Base-by-base conservation (phyloP, 805 yeast species). In the Zygosaccharomyces siamensis region DNA sequence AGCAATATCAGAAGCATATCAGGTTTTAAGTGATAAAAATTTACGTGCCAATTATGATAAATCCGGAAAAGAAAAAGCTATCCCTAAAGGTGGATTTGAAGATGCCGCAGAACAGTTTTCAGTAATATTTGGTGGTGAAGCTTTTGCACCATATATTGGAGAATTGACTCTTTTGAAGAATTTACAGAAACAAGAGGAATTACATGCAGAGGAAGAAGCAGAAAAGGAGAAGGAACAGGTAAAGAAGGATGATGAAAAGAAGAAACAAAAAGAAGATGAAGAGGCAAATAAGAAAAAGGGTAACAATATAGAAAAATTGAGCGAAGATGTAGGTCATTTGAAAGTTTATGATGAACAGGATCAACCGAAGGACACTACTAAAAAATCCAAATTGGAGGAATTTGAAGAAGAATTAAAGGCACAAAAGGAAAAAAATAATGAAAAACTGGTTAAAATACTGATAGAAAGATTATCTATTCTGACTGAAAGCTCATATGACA, bases 41-140 rank as follows among this genome's bases (percentile, higher is more conserved):
- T 71, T 84, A 48, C 73, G 93, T 57, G 71, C 76, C 7, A 79
- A 81, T 52, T 86, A 86, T 62, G 92, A 86, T 61, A 83, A 82
- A 65, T 81, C 69, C 57, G 95, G 95, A 44, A 83, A 81, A 60
- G 87, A 84, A 49, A 81, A 79, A 53, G 83, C 85, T 12, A 78
- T 83, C 27, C 85, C 86, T 1, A 73, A 72, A 44, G 86, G 83
- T 53, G 89, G 88, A 3, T 83, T 83, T 59, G 88, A 81, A 54
- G 92, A 85, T 63, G 86, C 92, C 2, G 73, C 79, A 37, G 89
- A 83, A 60, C 81, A 82, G 57, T 84, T 83, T 63, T 74, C 83
- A 3, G 76, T 76, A 71, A 83, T 84, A 50, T 83, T 89, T 67
- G 97, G 97, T 39, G 97, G 97, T 43, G 95, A 86, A 48, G 95